Evolutionary conservation across 805 yeast species (phyloP).

Genomic region (Candida suzukii): DNA sequence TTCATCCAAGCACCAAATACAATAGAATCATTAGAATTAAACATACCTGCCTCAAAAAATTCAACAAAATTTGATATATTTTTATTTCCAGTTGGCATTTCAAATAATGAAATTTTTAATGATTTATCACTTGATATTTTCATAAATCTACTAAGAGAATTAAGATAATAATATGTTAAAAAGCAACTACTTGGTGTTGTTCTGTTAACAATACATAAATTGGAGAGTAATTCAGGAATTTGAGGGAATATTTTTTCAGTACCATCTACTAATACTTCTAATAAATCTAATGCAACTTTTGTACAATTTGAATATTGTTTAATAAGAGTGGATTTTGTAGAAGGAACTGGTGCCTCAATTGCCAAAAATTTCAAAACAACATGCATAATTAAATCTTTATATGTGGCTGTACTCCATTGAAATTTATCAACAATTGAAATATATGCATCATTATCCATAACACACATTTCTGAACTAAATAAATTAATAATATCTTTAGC

Average conservation of each 20-base stretch:
- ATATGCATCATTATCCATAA: conserved; percentile 39
- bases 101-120: conserved; percentile 9
- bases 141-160: conserved; percentile 15
- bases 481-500: conserved; percentile 34
- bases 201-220: conserved; percentile 6
- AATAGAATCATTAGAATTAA: conserved; percentile 12
- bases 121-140: conserved; percentile 17
- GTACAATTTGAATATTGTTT: conserved; percentile 22
- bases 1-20: conserved; percentile 22
- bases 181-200: not conserved
- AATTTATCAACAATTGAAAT: conserved; percentile 34
- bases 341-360: conserved; percentile 5
- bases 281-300: conserved; percentile 35
- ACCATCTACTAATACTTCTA: conserved; percentile 46
- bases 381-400: conserved; percentile 46
- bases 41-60: conserved; percentile 19
- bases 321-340: not conserved
- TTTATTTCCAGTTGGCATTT: conserved; percentile 4
- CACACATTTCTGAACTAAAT: conserved; percentile 53
- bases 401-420: conserved; percentile 50
- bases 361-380: conserved; percentile 40
- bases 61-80: conserved; percentile 14
- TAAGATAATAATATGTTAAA: conserved; percentile 15
- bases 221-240: conserved; percentile 10
- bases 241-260: conserved; percentile 45